phyloP scores from a whole-genome alignment of 257 asterid genomes.

The Rhazya stricta region DNA sequence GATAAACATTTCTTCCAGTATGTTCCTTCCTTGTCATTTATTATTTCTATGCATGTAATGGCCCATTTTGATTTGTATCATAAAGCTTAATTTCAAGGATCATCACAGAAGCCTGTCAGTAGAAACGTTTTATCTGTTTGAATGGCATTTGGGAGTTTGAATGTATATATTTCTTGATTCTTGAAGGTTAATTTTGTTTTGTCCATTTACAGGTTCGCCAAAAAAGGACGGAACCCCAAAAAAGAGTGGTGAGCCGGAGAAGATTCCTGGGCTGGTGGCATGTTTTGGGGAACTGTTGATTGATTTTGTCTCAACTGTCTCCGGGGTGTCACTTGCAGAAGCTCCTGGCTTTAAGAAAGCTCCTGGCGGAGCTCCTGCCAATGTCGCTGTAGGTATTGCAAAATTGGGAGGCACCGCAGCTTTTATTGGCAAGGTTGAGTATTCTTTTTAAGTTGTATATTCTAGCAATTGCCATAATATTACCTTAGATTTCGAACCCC shows the following conservation, averaged over 20 bases:
- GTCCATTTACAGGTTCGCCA: slow-evolving; percentile 2
- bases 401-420: slow-evolving; percentile 27
- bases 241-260: not conserved
- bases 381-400: slow-evolving; percentile 28
- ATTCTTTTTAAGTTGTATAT: not conserved
- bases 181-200: not conserved
- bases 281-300: slow-evolving; percentile 30
- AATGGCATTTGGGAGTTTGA: not conserved
- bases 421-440: slow-evolving; percentile 25
- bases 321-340: slow-evolving; percentile 26
- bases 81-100: too few species aligned
- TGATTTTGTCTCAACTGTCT: slow-evolving; percentile 25
- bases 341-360: slow-evolving; percentile 35
- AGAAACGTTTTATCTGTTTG: not conserved
- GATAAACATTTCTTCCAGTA: not conserved
- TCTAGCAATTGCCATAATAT: not conserved
- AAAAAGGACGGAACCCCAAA: slow-evolving; percentile 3
- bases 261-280: slow-evolving; percentile 17
- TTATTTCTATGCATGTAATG: not conserved
- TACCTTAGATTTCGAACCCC: not conserved
- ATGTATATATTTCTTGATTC: not conserved
- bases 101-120: not conserved
- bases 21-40: not conserved
- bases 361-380: slow-evolving; percentile 32
- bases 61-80: not conserved